These are phyloP conservation scores for Arabis alpina DNA, from an alignment of 345 rosid genomes.

Conservation along the genomic window DNA sequence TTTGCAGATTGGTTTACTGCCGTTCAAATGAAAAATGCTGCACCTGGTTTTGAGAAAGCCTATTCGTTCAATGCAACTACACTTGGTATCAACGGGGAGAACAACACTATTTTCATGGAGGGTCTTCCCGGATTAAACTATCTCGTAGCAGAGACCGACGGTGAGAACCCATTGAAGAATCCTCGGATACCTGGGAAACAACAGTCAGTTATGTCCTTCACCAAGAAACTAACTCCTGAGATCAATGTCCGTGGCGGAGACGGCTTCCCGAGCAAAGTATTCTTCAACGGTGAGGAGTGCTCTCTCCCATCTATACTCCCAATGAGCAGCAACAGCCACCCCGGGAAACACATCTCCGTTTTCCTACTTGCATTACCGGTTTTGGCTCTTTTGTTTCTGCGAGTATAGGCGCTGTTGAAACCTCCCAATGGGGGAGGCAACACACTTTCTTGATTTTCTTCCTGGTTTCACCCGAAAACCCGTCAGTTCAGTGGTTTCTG, in stretches of 20 bases:
- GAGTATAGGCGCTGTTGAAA: constrained; percentile 13
- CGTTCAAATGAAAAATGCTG: constrained; percentile 64
- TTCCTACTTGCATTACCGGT: constrained; percentile 34
- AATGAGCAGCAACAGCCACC: constrained; percentile 47
- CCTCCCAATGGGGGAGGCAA: constrained; percentile 5
- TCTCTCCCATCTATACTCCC: constrained; percentile 72
- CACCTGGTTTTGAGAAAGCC: constrained; percentile 74
- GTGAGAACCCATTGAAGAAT: constrained; percentile 58
- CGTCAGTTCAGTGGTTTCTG: neutral
- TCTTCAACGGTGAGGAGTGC: constrained; percentile 95
- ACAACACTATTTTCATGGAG: constrained; percentile 72
- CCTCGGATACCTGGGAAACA: constrained; percentile 88
- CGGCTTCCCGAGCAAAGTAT: constrained; percentile 90
- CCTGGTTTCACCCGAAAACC: neutral
- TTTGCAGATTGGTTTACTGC: constrained; percentile 92
- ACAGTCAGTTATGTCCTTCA: constrained; percentile 86
- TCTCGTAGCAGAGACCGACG: constrained; percentile 74
- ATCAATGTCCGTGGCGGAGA: constrained; percentile 72
- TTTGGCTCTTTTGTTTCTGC: constrained; percentile 36
- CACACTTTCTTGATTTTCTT: constrained; percentile 25
- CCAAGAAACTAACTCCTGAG: constrained; percentile 75
- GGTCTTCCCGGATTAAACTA: constrained; percentile 75
- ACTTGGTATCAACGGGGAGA: constrained; percentile 47
- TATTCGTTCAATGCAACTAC: constrained; percentile 72
- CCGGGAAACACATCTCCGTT: constrained; percentile 29